Base-by-base conservation (phyloP, 805 yeast genomes). In the Ogataea angusta region DNA sequence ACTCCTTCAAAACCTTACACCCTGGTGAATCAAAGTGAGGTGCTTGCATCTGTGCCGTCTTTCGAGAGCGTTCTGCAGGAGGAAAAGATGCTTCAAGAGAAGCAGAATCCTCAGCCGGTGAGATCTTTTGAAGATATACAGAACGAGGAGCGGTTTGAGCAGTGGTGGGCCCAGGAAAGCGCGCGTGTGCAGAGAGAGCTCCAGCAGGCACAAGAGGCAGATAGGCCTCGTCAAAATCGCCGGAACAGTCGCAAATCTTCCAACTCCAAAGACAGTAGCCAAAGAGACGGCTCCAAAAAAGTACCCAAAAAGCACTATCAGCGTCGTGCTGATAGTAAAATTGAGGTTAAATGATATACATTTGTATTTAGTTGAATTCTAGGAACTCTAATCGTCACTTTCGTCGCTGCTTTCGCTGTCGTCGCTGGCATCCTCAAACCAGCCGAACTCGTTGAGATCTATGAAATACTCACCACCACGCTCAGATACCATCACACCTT, bases 141-240 rank as follows among this genome's bases (percentile, higher is more conserved):
- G 55, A 82, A 81, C 49, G 96, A 89, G 48, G 86, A 85, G 54
- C 88, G 82, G 55, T 89, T 89, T 66, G 89, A 82, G 21, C 73
- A 67, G 45, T 89, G 96, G 96, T 89, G 95, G 90, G 83, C 76
- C 26, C 79, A 76, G 48, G 96, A 89, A 54, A 72, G 87, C 40
- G 68, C 69, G n/a, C 68, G 73, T 37, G 83, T 82, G 6, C 91
- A 83, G 56, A 54, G 54, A 18, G 66, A 66, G 43, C 49, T 67
- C 50, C 49, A 53, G 53, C 23, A 64, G 63, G 40, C 49, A 65
- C 52, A 49, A 51, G 5, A 36, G 27, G 16, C 26, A 32, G 14
- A 44, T 46, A 36, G 25, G 24, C 34, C 36, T 40, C 40, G 26
- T 32, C 34, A 40, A 22, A 13, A 29, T 6, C 40, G 41, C 38